Conservation (phyloP, 176 grass and related monocot species). For the Areca catechu region DNA sequence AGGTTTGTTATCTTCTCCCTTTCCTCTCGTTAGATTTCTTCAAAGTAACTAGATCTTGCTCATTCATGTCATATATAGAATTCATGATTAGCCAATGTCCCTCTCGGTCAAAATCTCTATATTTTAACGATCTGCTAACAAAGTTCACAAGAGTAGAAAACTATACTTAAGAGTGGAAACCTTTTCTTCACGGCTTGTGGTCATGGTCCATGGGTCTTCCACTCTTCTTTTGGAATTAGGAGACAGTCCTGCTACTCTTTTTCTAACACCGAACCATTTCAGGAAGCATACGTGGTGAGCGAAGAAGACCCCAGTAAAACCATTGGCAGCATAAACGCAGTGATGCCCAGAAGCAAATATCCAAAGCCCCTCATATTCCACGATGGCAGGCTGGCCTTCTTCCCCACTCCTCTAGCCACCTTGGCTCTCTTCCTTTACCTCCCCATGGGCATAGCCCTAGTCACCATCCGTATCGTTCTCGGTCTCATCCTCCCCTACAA, state of each 20-base stretch:
- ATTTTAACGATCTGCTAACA: no score
- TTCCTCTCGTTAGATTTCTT: background rate
- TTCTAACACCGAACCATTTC: background rate
- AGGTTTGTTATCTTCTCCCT: slow-evolving; percentile 27
- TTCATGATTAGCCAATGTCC: no score
- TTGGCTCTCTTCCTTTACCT: slow-evolving; percentile 64
- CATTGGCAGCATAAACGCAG: slow-evolving; percentile 1
- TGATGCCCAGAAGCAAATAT: slow-evolving; percentile 47
- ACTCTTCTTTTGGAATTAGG: no score
- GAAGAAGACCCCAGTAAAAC: slow-evolving; percentile 14
- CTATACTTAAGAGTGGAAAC: no score
- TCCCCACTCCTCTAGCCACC: slow-evolving; percentile 45
- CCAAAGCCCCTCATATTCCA: slow-evolving; percentile 93
- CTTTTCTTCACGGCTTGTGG: no score
- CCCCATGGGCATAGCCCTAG: slow-evolving; percentile 48
- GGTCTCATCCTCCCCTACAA: slow-evolving; percentile 59
- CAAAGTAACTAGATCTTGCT: no score
- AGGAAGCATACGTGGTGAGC: slow-evolving; percentile 59
- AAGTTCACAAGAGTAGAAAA: no score
- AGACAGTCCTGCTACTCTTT: no score
- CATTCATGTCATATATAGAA: no score
- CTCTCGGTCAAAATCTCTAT: no score
- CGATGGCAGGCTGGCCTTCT: slow-evolving; percentile 73
- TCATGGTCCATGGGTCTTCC: no score
- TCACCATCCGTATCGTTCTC: slow-evolving; percentile 39